These are phyloP conservation scores for Fusarium mundagurra DNA, from an alignment of 2,329 filamentous ascomycete species.

Conservation along the genomic window DNA sequence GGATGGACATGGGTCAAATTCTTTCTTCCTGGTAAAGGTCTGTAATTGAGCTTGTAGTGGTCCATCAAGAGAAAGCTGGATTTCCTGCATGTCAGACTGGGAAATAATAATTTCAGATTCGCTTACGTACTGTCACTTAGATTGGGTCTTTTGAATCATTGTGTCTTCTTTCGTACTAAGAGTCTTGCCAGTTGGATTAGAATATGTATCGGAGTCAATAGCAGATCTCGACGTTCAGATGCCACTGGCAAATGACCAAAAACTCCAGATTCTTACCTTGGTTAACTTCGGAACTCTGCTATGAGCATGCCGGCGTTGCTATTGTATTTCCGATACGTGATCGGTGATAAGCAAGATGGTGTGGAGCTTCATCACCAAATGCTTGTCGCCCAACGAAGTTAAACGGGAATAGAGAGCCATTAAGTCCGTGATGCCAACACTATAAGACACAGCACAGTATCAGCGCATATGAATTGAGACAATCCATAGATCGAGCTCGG, in stretches of 20 bases:
- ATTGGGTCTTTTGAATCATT: background rate
- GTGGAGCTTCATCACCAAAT: background rate
- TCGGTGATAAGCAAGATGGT: constrained; percentile 2
- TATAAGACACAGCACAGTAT: constrained; percentile 2
- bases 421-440: constrained; percentile 16
- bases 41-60: background rate
- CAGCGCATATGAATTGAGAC: no score
- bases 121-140: no score
- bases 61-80: background rate
- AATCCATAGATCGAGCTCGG: background rate
- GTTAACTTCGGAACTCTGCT: background rate
- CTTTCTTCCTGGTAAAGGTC: background rate
- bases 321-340: constrained; percentile 7
- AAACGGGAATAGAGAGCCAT: constrained; percentile 10
- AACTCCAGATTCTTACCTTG: background rate
- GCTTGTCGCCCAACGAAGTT: background rate
- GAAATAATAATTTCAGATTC: no score
- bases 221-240: no score
- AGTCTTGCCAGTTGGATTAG: no score
- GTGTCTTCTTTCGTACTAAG: background rate
- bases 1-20: background rate
- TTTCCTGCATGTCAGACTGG: background rate
- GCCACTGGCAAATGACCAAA: no score
- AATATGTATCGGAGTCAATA: no score
- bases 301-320: background rate